Evolutionary conservation across 345 rosid species (phyloP).

Genomic region (Toxicodendron radicans): DNA sequence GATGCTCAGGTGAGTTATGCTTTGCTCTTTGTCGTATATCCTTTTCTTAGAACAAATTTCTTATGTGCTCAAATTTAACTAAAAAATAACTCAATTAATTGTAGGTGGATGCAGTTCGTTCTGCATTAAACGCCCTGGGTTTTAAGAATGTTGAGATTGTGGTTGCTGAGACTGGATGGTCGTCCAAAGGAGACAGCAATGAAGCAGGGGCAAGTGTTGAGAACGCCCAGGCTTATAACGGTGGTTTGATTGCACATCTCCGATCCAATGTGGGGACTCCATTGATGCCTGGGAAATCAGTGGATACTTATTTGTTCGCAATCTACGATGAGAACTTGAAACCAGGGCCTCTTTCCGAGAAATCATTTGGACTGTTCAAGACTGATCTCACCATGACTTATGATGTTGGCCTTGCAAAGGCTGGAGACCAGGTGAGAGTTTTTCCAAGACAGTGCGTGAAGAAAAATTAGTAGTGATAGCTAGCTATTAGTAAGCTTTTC

Average conservation of each 20-base stretch:
- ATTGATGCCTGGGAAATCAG: conserved; percentile 82
- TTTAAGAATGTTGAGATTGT: conserved; percentile 76
- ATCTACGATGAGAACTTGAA: conserved; percentile 87
- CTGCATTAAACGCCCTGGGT: conserved; percentile 67
- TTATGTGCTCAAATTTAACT: neutral
- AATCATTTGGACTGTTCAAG: conserved; percentile 74
- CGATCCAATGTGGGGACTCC: conserved; percentile 82
- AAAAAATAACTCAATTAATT: neutral
- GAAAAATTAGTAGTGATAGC: too few relatives aligned
- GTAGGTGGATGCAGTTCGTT: conserved; percentile 79
- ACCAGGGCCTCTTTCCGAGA: conserved; percentile 71
- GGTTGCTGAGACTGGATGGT: conserved; percentile 99
- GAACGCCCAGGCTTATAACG: conserved; percentile 82
- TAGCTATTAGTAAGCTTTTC: neutral
- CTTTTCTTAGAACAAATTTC: neutral
- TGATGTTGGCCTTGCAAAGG: conserved; percentile 67
- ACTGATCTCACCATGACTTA: conserved; percentile 73
- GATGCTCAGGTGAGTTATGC: conserved; percentile 72
- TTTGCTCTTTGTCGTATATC: neutral
- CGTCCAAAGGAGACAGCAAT: conserved; percentile 75
- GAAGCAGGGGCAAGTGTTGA: conserved; percentile 78
- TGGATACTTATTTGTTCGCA: conserved; percentile 84
- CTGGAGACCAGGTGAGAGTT: conserved; percentile 31
- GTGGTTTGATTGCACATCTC: conserved; percentile 79
- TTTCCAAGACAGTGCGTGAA: too few relatives aligned